Percentiles rank a stretch among this genome's conserved stretches.
phyloP scores from a whole-genome alignment of 2,329 filamentous ascomycete genomes.

The Trichoderma koningii region DNA sequence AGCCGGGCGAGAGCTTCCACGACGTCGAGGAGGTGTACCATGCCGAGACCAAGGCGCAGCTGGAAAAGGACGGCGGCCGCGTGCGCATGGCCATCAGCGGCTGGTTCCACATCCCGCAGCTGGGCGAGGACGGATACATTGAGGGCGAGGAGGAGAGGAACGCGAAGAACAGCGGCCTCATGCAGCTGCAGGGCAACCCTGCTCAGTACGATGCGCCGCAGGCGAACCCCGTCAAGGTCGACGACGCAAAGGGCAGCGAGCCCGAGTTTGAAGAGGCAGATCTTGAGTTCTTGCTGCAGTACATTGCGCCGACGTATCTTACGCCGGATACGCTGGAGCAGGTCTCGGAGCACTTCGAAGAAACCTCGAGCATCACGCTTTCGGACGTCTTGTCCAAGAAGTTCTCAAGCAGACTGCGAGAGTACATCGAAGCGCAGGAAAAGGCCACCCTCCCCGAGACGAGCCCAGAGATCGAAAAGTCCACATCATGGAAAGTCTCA shows the following conservation, averaged over 20 bases:
- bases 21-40: slow-evolving; percentile 98
- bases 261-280: slow-evolving; percentile 72
- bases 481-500: slow-evolving; percentile 71
- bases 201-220: slow-evolving; percentile 86
- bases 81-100: slow-evolving; percentile 97
- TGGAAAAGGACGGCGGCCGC: slow-evolving; percentile 69
- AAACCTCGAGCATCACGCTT: slow-evolving; percentile 82
- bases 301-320: slow-evolving; percentile 85
- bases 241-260: slow-evolving; percentile 48
- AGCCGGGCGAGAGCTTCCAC: slow-evolving; percentile 98
- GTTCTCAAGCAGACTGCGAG: slow-evolving; percentile 71
- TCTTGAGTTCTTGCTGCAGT: slow-evolving; percentile 86
- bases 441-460: slow-evolving; percentile 47
- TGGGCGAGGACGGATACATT: slow-evolving; percentile 89
- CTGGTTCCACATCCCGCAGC: slow-evolving; percentile 97
- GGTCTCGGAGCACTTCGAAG: slow-evolving; percentile 75
- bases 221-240: slow-evolving; percentile 54
- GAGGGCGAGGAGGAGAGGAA: slow-evolving; percentile 85
- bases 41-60: slow-evolving; percentile 59
- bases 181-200: slow-evolving; percentile 88
- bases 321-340: slow-evolving; percentile 88
- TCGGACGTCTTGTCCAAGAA: slow-evolving; percentile 75
- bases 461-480: slow-evolving; percentile 59
- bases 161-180: slow-evolving; percentile 84
- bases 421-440: slow-evolving; percentile 70